phyloP scores from a whole-genome alignment of 2,329 filamentous ascomycete species.

The Neopestalotiopsis clavispora region DNA sequence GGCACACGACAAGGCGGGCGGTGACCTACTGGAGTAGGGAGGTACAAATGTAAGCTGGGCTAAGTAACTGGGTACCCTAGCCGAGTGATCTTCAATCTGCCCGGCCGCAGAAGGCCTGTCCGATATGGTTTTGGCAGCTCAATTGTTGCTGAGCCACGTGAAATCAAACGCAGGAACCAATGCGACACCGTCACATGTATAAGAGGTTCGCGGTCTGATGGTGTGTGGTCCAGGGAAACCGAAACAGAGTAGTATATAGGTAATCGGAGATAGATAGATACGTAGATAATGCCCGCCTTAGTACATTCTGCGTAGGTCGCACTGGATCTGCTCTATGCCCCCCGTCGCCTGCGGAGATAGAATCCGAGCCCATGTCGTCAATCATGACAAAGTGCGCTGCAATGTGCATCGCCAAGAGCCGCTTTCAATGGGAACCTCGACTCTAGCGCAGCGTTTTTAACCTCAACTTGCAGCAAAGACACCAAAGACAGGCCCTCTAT shows the following conservation, averaged over 20 bases:
- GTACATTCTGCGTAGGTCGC: conserved; percentile 3
- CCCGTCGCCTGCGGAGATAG: not conserved
- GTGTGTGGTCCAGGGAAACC: not conserved
- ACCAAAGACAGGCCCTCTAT: not conserved
- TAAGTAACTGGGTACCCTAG: conserved; percentile 15
- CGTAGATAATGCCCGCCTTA: not conserved
- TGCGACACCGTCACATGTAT: conserved; percentile 12
- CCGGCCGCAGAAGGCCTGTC: not conserved
- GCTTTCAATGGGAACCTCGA: conserved; percentile 2
- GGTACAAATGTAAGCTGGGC: conserved; percentile 11
- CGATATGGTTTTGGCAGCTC: conserved; percentile 14
- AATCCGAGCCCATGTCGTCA: not conserved
- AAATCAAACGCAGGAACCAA: conserved; percentile 14
- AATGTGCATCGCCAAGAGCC: conserved; percentile 4
- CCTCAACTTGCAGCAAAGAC: not conserved
- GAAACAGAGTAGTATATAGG: not conserved
- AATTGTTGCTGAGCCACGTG: conserved; percentile 6
- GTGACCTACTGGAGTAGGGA: conserved; percentile 18
- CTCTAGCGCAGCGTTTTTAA: not conserved
- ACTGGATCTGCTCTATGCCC: not conserved
- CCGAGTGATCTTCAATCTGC: not conserved
- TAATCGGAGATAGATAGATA: conserved; percentile 4
- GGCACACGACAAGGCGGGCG: conserved; percentile 6
- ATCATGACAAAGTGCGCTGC: not conserved
- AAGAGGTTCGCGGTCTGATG: not conserved